Base-by-base conservation (phyloP, 768 basidiomycete species). In the Mycena kentingensis region DNA sequence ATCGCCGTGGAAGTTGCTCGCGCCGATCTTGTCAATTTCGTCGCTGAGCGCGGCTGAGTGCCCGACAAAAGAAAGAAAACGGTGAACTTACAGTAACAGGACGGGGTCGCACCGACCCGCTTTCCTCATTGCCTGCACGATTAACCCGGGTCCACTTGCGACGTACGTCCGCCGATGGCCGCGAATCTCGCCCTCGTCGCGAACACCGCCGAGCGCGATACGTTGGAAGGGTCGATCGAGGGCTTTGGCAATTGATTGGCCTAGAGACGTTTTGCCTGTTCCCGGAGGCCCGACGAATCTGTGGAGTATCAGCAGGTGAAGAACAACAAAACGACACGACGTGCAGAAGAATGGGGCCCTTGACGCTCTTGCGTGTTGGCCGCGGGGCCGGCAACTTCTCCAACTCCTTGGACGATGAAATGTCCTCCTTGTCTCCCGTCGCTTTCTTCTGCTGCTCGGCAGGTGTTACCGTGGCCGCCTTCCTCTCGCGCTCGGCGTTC, bases 241-340 rank as follows among this genome's bases (percentile, higher is more conserved):
- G 0, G 92, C 87, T 35, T 84, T 84, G 3, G 94, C 94, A 25
- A 98, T 81, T 0, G 89, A 92, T 60, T 89, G 87, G 0, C 94
- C 94, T 2, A 98, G 83, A 1, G 90, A 93, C 0, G 93, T 97
- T 71, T 96, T 95, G 28, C 92, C 93, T 0, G 86, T 88, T 2
- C 93, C 93, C 0, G 94, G 93, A 10, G 94, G 93, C 10, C 93
- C 94, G 28, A 92, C 88, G 49, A 94, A 89, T 60, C 89, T 86
- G 61, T 7, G 32, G 32, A 24, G 22, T 18, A 38, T 37, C 22
- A 12, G 24, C 13, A 8, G n/a, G 35, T 21, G 21, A 18, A 55
- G 11, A 19, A 3, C 41, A n/a, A 25, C 3, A 25, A 49, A 29
- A 15, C 45, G 31, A 46, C 45, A 19, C 15, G 12, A 62, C 77